phyloP scores from a whole-genome alignment of 2,329 filamentous ascomycete species.

The Ophiostoma angusticollis region DNA sequence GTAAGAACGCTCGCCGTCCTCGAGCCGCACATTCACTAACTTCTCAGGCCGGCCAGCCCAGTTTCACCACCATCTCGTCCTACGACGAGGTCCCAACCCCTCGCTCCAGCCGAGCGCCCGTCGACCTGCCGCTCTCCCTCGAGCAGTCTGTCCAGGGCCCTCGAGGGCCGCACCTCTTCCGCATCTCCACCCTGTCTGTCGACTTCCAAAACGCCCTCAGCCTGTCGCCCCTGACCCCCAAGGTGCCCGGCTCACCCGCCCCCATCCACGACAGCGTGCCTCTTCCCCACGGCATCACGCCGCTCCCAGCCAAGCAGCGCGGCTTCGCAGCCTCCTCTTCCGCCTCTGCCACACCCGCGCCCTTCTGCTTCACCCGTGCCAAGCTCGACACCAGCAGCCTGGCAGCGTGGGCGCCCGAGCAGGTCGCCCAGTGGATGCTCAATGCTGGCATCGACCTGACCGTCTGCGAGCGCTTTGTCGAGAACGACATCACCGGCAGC shows the following conservation, averaged over 20 bases:
- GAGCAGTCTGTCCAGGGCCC: conserved; percentile 65
- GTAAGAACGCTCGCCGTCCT: conserved; percentile 33
- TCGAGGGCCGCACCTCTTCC: conserved; percentile 75
- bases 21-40: neutral
- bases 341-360: too few relatives aligned
- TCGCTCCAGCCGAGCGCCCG: conserved; percentile 47
- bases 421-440: conserved; percentile 79
- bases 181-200: conserved; percentile 50
- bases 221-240: conserved; percentile 62
- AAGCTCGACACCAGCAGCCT: conserved; percentile 48
- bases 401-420: conserved; percentile 56
- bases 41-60: conserved; percentile 52
- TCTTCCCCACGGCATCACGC: conserved; percentile 24
- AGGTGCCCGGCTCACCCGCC: conserved; percentile 27
- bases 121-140: conserved; percentile 47
- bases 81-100: conserved; percentile 77
- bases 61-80: conserved; percentile 76
- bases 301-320: conserved; percentile 21
- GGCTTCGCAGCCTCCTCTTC: too few relatives aligned
- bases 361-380: conserved; percentile 42
- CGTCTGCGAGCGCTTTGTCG: conserved; percentile 71
- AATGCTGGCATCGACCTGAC: conserved; percentile 65
- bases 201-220: conserved; percentile 45
- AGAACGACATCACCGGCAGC: conserved; percentile 82
- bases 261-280: conserved; percentile 19